These are phyloP conservation scores for Fusarium cicatricum DNA, from an alignment of 2,329 filamentous ascomycete species.

Conservation along the genomic window DNA sequence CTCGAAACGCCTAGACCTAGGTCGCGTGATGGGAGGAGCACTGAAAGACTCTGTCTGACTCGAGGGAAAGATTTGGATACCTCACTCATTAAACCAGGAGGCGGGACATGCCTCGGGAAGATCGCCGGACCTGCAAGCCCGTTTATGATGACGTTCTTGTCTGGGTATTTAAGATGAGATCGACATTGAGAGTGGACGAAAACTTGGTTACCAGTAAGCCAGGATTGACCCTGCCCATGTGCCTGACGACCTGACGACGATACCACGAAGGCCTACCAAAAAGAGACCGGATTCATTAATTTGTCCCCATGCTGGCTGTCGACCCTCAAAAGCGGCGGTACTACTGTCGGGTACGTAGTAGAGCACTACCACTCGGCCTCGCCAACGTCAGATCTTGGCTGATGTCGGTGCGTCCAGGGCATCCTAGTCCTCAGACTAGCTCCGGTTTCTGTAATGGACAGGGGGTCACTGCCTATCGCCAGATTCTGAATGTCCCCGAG, in stretches of 20 bases:
- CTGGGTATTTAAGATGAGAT: conserved; percentile 21
- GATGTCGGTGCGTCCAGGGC: neutral
- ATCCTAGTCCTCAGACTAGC: neutral
- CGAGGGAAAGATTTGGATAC: conserved; percentile 1
- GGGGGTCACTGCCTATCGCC: neutral
- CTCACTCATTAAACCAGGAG: neutral
- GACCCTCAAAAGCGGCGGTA: neutral
- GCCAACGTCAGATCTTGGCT: neutral
- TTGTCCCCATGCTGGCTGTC: neutral
- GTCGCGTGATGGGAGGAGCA: neutral
- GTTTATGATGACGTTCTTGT: conserved; percentile 27
- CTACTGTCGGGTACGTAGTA: neutral
- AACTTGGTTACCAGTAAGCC: conserved; percentile 24
- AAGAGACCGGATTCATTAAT: neutral
- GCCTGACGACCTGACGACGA: conserved; percentile 20
- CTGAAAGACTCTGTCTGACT: conserved; percentile 1
- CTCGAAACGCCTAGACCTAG: neutral
- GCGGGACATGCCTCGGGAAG: conserved; percentile 13
- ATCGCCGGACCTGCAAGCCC: conserved; percentile 10
- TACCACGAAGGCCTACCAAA: conserved; percentile 3
- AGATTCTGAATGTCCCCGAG: neutral
- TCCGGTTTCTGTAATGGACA: neutral
- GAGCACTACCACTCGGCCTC: neutral
- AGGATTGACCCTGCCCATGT: conserved; percentile 28
- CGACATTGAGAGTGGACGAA: conserved; percentile 27